These are phyloP conservation scores for Chaetomium sp. DNA, from an alignment of 2,329 filamentous ascomycete genomes.

Conservation along the genomic window DNA sequence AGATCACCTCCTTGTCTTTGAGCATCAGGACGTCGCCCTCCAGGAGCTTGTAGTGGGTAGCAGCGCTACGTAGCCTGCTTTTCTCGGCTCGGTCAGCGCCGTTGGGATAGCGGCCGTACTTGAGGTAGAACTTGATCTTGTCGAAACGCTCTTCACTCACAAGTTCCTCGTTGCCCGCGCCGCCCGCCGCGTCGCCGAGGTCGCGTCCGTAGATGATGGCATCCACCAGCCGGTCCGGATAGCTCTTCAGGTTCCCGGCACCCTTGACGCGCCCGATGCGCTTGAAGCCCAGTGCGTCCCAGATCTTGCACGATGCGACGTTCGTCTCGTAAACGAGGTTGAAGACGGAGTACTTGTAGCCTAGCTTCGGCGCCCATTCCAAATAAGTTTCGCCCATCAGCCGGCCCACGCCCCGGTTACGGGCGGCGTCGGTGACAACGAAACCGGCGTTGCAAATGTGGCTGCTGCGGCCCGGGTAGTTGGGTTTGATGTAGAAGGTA, in stretches of 20 bases:
- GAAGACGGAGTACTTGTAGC: conserved; percentile 91
- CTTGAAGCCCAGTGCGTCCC: conserved; percentile 91
- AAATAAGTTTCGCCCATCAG: conserved; percentile 77
- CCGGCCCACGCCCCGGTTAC: conserved; percentile 73
- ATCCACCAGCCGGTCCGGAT: conserved; percentile 69
- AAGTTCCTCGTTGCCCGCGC: conserved; percentile 72
- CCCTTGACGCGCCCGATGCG: conserved; percentile 81
- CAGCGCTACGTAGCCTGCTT: conserved; percentile 87
- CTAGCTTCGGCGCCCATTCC: conserved; percentile 76
- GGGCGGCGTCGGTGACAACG: conserved; percentile 71
- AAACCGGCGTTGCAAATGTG: conserved; percentile 88
- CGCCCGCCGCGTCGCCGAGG: conserved; percentile 49
- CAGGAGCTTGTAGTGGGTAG: conserved; percentile 89
- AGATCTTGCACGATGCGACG: conserved; percentile 84
- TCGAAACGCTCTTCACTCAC: conserved; percentile 96
- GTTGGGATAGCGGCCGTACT: conserved; percentile 88
- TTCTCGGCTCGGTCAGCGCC: conserved; percentile 95
- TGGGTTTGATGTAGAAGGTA: conserved; percentile 92
- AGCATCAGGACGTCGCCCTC: conserved; percentile 85
- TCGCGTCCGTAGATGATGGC: conserved; percentile 78
- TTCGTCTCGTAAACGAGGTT: conserved; percentile 95
- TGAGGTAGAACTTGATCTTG: conserved; percentile 97
- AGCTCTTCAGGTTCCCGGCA: conserved; percentile 68
- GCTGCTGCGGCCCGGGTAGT: conserved; percentile 87
- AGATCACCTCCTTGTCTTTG: conserved; percentile 96